phyloP scores from a whole-genome alignment of 768 basidiomycete species.

The Coprinopsis strossmayeri region DNA sequence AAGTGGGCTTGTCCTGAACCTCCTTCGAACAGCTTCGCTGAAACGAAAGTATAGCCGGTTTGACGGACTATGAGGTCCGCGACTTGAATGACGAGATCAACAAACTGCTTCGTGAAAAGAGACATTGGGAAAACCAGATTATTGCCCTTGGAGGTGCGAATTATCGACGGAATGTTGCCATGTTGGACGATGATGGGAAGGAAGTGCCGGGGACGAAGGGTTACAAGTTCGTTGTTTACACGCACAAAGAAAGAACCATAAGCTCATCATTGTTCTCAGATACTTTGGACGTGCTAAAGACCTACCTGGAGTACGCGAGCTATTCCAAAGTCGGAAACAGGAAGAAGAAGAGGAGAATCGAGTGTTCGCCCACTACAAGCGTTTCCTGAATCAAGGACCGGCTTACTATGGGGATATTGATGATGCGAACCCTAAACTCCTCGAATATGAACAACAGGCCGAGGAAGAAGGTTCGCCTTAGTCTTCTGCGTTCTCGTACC shows the following conservation, averaged over 20 bases:
- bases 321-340: constrained; percentile 83
- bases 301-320: constrained; percentile 88
- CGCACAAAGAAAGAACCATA: neutral
- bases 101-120: constrained; percentile 88
- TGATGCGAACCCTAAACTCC: constrained; percentile 61
- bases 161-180: constrained; percentile 88
- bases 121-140: constrained; percentile 98
- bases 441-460: constrained; percentile 63
- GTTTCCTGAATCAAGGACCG: constrained; percentile 83
- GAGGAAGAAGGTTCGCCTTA: constrained; percentile 63
- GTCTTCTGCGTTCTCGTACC: neutral
- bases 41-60: constrained; percentile 50
- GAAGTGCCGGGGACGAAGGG: constrained; percentile 96
- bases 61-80: constrained; percentile 93
- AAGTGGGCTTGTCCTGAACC: constrained; percentile 19
- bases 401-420: constrained; percentile 90
- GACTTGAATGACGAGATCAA: constrained; percentile 99
- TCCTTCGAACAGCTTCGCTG: neutral
- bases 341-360: constrained; percentile 88
- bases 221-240: constrained; percentile 62
- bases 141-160: constrained; percentile 95
- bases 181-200: constrained; percentile 91
- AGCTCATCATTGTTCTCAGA: constrained; percentile 29
- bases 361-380: constrained; percentile 70
- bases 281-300: constrained; percentile 98